A percentile compares a stretch with the other conserved stretches of the same genome.
Evolutionary conservation across 2,329 filamentous ascomycete species (phyloP).

Genomic region (Sarocladium oryzae): DNA sequence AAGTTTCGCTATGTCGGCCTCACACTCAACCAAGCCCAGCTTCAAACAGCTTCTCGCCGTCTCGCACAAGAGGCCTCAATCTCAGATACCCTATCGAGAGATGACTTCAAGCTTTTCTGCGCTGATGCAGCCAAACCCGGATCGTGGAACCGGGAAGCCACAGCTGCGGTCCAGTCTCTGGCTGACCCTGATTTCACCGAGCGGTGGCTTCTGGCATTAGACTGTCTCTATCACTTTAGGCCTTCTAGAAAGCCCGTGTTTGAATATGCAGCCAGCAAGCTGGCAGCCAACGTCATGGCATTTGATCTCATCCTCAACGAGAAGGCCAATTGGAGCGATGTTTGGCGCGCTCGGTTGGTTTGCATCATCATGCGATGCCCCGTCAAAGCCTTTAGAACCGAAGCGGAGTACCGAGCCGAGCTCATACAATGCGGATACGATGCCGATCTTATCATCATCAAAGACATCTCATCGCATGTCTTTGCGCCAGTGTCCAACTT

Average conservation of each 20-base stretch:
- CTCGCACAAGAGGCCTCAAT: slow-evolving; percentile 10
- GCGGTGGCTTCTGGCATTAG: slow-evolving; percentile 48
- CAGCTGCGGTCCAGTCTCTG: slow-evolving; percentile 20
- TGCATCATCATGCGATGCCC: slow-evolving; percentile 43
- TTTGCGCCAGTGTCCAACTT: slow-evolving; percentile 42
- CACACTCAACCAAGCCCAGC: slow-evolving; percentile 41
- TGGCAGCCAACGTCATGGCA: slow-evolving; percentile 45
- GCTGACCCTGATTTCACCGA: slow-evolving; percentile 21
- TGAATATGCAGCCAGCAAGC: slow-evolving; percentile 27
- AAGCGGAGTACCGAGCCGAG: slow-evolving; percentile 35
- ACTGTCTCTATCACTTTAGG: slow-evolving; percentile 51
- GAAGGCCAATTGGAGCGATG: slow-evolving; percentile 21
- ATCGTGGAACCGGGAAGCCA: slow-evolving; percentile 28
- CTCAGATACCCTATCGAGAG: slow-evolving; percentile 8
- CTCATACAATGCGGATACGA: slow-evolving; percentile 43
- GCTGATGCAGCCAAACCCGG: slow-evolving; percentile 42
- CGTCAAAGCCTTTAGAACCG: slow-evolving; percentile 39
- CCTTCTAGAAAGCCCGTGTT: slow-evolving; percentile 44
- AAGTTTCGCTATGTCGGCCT: slow-evolving; percentile 45
- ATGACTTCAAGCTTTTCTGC: slow-evolving; percentile 33
- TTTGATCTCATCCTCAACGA: slow-evolving; percentile 44
- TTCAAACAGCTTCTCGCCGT: slow-evolving; percentile 27
- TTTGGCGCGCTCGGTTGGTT: slow-evolving; percentile 31
- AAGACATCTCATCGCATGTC: slow-evolving; percentile 46
- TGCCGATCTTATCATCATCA: slow-evolving; percentile 30